Evolutionary conservation across 2,329 filamentous ascomycete species (phyloP), one percentile per base, ranked within the genome.

Genomic region (Colletotrichum sp.): DNA sequence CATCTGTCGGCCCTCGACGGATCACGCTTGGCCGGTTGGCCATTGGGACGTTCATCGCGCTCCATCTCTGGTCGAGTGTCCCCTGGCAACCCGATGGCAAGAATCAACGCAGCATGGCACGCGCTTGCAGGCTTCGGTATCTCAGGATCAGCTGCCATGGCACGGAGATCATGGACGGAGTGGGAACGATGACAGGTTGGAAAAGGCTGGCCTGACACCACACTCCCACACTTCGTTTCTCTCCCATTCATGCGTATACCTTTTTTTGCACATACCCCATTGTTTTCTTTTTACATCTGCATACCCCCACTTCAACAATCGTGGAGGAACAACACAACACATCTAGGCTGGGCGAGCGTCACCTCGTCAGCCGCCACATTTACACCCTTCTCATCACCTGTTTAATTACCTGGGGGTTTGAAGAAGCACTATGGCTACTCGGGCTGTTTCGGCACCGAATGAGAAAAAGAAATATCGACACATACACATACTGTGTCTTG

Each of bases 151-250:
- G 43, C 24, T 63, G 16, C 43, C n/a, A 60, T 26, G 60, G 13
- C 43, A 60, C 32, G 7, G 32, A 57, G 43, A 26, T 18, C 57
- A 55, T 34, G 32, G 24, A 43, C 12, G 32, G 61, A 26, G 48
- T 48, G 32, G 66, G 18, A 21, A 30, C 32, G 74, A 71, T 60
- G 60, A 67, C 66, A 67, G 63, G 60, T 75, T 73, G 74, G 67
- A 66, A 67, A 74, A 68, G 74, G 74, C 74, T 76, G 74, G 74
- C 74, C 74, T 76, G 67, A 67, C 74, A 76, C 73, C 43, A 69
- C 43, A 66, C 61, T 43, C 21, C 61, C 61, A 60, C 74, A 43
- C 52, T 76, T 75, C 64, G 15, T 60, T 71, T 75, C 74, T 75
- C 60, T 66, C 72, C 52, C 63, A 60, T 76, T 76, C 66, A 71